Percentiles rank a stretch among this genome's conserved stretches.
Evolutionary conservation across 805 yeast species (phyloP).

Genomic region (Lipomyces orientalis): DNA sequence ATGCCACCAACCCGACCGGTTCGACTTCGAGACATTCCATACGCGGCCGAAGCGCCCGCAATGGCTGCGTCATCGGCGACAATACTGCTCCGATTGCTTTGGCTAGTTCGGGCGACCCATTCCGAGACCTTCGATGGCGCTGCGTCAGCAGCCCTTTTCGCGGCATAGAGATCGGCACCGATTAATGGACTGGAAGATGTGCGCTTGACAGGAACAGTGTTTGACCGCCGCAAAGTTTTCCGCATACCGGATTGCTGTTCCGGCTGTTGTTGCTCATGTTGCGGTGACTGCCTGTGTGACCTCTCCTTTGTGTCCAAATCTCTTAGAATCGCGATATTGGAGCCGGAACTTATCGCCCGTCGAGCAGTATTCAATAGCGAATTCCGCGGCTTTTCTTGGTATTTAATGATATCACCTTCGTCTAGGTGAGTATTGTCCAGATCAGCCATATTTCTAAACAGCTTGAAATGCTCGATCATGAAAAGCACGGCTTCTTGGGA

Average conservation of each 20-base stretch:
- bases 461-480: slow-evolving; percentile 82
- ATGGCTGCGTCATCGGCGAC: background rate
- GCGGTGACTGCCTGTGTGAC: slow-evolving; percentile 9
- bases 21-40: slow-evolving; percentile 8
- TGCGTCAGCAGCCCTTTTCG: slow-evolving; percentile 3
- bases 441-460: slow-evolving; percentile 49
- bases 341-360: slow-evolving; percentile 39
- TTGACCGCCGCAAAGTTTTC: slow-evolving; percentile 12
- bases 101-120: slow-evolving; percentile 17
- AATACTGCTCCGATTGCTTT: slow-evolving; percentile 19
- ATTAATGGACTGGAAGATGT: background rate
- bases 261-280: slow-evolving; percentile 12
- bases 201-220: slow-evolving; percentile 20
- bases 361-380: slow-evolving; percentile 83
- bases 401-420: background rate
- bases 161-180: slow-evolving; percentile 9
- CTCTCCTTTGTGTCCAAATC: background rate
- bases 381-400: slow-evolving; percentile 70
- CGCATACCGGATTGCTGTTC: background rate
- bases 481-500: slow-evolving; percentile 88
- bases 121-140: slow-evolving; percentile 1
- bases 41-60: slow-evolving; percentile 7
- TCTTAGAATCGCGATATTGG: slow-evolving; percentile 12
- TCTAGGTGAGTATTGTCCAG: background rate
- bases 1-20: slow-evolving; percentile 8